Percentiles rank a stretch among this genome's conserved stretches.
Conservation (phyloP, 257 asterid species). For the Solanum pinnatisectum region DNA sequence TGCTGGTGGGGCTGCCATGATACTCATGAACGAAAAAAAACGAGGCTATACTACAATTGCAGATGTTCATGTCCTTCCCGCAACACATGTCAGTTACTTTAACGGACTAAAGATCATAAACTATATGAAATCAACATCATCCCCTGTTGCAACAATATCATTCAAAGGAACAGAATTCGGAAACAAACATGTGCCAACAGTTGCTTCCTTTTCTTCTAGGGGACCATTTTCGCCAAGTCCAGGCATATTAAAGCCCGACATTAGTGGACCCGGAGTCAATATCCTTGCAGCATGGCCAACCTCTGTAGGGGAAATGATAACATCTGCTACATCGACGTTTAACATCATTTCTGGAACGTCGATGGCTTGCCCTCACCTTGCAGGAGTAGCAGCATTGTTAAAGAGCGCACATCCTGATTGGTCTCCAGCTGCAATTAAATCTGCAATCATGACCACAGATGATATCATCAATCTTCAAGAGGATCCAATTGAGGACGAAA, state of each 20-base stretch:
- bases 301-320: neutral
- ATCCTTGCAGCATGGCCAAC: neutral
- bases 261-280: constrained; percentile 2
- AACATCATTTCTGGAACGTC: neutral
- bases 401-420: constrained; percentile 1
- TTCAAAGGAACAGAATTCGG: constrained; percentile 2
- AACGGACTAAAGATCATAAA: constrained; percentile 5
- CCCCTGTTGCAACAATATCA: neutral
- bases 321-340: neutral
- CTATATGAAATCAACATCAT: neutral
- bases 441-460: constrained; percentile 4
- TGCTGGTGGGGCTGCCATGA: constrained; percentile 24
- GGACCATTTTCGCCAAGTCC: neutral
- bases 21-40: constrained; percentile 4
- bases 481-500: neutral
- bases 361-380: constrained; percentile 6
- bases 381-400: constrained; percentile 1
- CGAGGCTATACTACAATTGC: constrained; percentile 12
- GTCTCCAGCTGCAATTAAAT: neutral
- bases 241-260: neutral
- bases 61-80: constrained; percentile 14
- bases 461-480: neutral
- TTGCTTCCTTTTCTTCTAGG: neutral
- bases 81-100: constrained; percentile 5
- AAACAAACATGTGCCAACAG: neutral